Conservation (phyloP, 495 filamentous ascomycete species). For the Rostrohypoxylon terebratum region DNA sequence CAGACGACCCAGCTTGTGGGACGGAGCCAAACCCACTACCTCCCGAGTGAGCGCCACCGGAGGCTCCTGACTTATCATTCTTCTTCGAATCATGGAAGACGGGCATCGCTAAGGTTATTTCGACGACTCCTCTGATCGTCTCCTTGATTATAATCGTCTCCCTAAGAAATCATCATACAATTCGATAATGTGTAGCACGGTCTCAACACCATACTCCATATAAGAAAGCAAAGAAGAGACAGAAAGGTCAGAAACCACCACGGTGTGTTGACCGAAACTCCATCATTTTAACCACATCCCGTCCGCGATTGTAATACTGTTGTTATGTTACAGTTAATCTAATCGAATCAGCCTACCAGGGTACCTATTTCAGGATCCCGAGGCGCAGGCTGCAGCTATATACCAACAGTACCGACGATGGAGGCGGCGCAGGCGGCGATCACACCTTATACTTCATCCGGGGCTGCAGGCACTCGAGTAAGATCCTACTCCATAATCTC, state of each 20-base stretch:
- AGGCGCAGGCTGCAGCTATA: slow-evolving; percentile 1
- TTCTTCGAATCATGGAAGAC: not conserved
- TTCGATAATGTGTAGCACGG: not conserved
- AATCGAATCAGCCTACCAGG: not conserved
- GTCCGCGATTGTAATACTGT: not conserved
- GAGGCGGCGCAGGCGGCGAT: slow-evolving; percentile 22
- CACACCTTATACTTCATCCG: not conserved
- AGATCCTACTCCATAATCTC: not conserved
- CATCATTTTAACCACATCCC: not conserved
- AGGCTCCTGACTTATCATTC: not conserved
- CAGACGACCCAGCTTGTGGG: not conserved
- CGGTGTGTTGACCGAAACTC: not conserved
- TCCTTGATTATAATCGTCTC: not conserved
- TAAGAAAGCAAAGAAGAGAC: not conserved
- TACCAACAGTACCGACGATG: slow-evolving; percentile 7
- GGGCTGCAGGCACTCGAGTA: not conserved
- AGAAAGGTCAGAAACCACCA: not conserved
- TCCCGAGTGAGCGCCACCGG: no score
- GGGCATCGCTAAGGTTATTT: not conserved
- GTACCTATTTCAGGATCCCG: slow-evolving; percentile 16
- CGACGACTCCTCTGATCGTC: not conserved
- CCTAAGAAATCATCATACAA: not conserved
- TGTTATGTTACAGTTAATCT: not conserved
- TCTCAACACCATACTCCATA: not conserved
- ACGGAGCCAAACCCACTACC: no score